Conservation (phyloP, 371 early-diverging fungal species). For the Funneliformis caledonium region DNA sequence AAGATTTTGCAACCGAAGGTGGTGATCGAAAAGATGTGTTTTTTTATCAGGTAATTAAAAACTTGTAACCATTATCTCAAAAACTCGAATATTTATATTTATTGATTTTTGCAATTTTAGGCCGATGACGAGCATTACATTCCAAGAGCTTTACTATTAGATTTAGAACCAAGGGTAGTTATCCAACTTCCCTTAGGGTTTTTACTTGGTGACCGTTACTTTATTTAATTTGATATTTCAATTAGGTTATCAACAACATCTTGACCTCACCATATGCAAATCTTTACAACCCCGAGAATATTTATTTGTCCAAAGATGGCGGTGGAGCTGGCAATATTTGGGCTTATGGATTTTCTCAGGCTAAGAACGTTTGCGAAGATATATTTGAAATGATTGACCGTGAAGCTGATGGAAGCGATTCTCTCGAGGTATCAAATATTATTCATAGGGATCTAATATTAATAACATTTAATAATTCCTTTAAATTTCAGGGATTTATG, state of each 20-base stretch:
- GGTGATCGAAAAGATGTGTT: slow-evolving; percentile 98
- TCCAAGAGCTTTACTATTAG: slow-evolving; percentile 89
- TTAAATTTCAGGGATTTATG: slow-evolving; percentile 71
- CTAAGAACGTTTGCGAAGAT: slow-evolving; percentile 80
- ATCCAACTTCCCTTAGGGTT: not conserved
- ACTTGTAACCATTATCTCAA: not conserved
- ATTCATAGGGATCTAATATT: not conserved
- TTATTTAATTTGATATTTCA: not conserved
- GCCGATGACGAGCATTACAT: slow-evolving; percentile 95
- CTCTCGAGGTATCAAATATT: slow-evolving; percentile 66
- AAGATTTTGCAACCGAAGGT: slow-evolving; percentile 86
- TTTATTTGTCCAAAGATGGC: slow-evolving; percentile 87
- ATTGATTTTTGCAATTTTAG: slow-evolving; percentile 47
- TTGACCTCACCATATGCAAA: slow-evolving; percentile 73
- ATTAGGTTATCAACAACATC: slow-evolving; percentile 75
- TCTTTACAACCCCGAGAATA: slow-evolving; percentile 92
- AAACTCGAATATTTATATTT: not conserved
- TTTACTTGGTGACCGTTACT: too few relatives aligned
- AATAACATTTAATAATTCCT: not conserved
- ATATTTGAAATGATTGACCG: slow-evolving; percentile 94
- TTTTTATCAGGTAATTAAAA: slow-evolving; percentile 88
- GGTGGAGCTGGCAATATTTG: slow-evolving; percentile 98
- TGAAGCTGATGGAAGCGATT: slow-evolving; percentile 94
- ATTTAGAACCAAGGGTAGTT: slow-evolving; percentile 92
- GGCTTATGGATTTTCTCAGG: slow-evolving; percentile 87